A percentile compares a stretch with the other conserved stretches of the same genome.
These are phyloP conservation scores for Endotrypanum monterogeii DNA, from an alignment of 208 protist genomes.

Conservation along the genomic window DNA sequence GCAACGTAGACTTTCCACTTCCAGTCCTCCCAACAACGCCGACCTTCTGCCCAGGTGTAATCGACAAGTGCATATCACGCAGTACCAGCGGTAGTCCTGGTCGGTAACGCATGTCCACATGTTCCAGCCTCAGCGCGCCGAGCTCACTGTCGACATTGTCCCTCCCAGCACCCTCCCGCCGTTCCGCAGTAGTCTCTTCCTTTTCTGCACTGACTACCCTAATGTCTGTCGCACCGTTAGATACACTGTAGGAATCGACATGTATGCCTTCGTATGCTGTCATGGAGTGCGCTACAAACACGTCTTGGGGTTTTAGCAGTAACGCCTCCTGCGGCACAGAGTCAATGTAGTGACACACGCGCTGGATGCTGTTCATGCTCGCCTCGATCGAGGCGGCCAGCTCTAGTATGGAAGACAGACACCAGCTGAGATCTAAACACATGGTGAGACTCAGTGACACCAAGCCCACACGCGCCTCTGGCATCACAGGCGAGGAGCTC, in stretches of 20 bases:
- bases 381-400: slow-evolving; percentile 46
- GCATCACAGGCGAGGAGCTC: slow-evolving; percentile 12
- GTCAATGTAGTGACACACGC: slow-evolving; percentile 67
- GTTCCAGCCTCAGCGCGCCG: slow-evolving; percentile 51
- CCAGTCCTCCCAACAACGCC: slow-evolving; percentile 84
- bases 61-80: slow-evolving; percentile 49
- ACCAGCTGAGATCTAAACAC: slow-evolving; percentile 48
- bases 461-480: slow-evolving; percentile 44
- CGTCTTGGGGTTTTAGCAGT: slow-evolving; percentile 22
- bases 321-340: slow-evolving; percentile 50
- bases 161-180: background rate
- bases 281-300: slow-evolving; percentile 5
- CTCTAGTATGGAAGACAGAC: slow-evolving; percentile 41
- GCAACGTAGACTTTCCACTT: slow-evolving; percentile 82
- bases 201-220: background rate
- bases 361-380: slow-evolving; percentile 78
- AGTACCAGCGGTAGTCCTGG: slow-evolving; percentile 74
- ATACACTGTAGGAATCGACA: background rate
- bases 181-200: background rate
- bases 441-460: slow-evolving; percentile 77
- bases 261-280: background rate
- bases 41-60: slow-evolving; percentile 75
- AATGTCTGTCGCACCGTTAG: background rate
- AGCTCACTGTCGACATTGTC: background rate
- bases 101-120: slow-evolving; percentile 84